Evolutionary conservation across 352 stramenopile genomes (phyloP).

Genomic region (Pythium diclinum): DNA sequence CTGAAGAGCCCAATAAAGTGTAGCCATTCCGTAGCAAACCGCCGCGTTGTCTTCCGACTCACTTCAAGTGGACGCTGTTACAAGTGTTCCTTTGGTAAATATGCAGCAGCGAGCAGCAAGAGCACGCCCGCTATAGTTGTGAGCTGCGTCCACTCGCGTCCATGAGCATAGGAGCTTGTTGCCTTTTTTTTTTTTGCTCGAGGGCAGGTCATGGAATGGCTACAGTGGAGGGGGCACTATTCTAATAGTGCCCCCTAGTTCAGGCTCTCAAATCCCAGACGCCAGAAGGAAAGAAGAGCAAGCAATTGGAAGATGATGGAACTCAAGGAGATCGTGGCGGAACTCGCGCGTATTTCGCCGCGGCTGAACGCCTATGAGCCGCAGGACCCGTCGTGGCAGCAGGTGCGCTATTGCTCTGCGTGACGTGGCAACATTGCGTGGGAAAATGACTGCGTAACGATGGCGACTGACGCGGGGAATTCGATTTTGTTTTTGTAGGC

Average conservation of each 20-base stretch:
- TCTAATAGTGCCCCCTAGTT: no score
- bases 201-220: background rate
- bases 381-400: slow-evolving; percentile 46
- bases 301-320: slow-evolving; percentile 26
- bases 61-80: no score
- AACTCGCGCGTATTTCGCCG: slow-evolving; percentile 54
- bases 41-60: no score
- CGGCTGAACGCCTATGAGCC: slow-evolving; percentile 63
- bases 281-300: background rate
- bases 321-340: slow-evolving; percentile 37
- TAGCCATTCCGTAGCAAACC: background rate
- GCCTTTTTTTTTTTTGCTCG: no score
- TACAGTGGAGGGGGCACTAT: background rate
- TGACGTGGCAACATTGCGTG: background rate
- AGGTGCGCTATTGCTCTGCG: slow-evolving; percentile 27
- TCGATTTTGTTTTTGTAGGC: slow-evolving; percentile 31
- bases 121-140: no score
- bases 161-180: no score
- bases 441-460: background rate
- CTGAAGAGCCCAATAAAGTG: background rate
- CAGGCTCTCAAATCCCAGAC: background rate
- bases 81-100: no score
- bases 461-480: background rate
- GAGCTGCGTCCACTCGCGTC: no score
- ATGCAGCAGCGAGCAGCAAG: no score